Evolutionary conservation across 1,139 yeast genomes (phyloP).

Genomic region (Zhuliangozyma parablackwelliae): DNA sequence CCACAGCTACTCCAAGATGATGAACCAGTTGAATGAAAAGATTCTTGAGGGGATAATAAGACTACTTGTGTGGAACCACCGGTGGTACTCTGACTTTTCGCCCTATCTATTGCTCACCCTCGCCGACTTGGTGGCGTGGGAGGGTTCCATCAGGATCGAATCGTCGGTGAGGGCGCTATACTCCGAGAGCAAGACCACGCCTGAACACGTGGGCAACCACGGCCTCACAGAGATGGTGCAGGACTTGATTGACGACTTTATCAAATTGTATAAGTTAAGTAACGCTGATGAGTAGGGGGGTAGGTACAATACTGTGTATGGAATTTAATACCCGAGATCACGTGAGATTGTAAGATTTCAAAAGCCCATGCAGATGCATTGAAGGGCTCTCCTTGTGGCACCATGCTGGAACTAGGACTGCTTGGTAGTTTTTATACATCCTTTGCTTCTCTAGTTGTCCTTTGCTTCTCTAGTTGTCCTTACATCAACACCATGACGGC

Average conservation of each 20-base stretch:
- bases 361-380: too few relatives aligned
- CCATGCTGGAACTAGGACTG: too few relatives aligned
- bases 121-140: constrained; percentile 61
- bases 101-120: constrained; percentile 57
- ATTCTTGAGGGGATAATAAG: constrained; percentile 71
- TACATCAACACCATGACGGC: constrained; percentile 6
- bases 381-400: too few relatives aligned
- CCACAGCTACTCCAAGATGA: constrained; percentile 36
- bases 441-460: too few relatives aligned
- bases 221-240: constrained; percentile 61
- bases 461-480: too few relatives aligned
- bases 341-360: too few relatives aligned
- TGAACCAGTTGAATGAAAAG: constrained; percentile 51
- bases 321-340: background rate
- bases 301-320: background rate
- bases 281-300: constrained; percentile 34
- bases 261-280: constrained; percentile 42
- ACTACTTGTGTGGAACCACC: constrained; percentile 88
- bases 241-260: constrained; percentile 42
- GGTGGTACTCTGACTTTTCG: constrained; percentile 94
- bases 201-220: constrained; percentile 31
- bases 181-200: constrained; percentile 32
- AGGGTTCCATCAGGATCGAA: constrained; percentile 73
- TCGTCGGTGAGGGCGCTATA: constrained; percentile 74
- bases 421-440: too few relatives aligned